phyloP scores from a whole-genome alignment of 1,284 basidiomycete genomes.

The Xanthoconium separans region DNA sequence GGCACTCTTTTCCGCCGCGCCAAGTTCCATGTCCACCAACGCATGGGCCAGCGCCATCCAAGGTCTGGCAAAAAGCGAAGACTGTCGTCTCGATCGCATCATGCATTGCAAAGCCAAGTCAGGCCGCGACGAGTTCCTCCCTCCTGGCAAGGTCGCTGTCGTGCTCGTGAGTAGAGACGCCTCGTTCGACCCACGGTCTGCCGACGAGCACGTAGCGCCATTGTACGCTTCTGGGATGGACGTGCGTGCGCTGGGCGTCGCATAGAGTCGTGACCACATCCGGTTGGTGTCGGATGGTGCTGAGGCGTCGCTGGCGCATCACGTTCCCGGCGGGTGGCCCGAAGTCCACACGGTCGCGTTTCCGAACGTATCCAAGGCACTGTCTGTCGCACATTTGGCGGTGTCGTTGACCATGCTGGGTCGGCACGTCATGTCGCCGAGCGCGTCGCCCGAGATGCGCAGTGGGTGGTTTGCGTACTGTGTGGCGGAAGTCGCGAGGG shows the following conservation, averaged over 20 bases:
- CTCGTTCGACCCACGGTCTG: not conserved
- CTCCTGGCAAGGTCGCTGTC: slow-evolving; percentile 10
- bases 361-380: slow-evolving; percentile 7
- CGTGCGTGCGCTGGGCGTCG: not conserved
- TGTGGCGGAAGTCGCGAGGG: slow-evolving; percentile 9
- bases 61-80: not conserved
- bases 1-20: slow-evolving; percentile 10
- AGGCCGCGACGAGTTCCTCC: slow-evolving; percentile 10
- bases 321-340: slow-evolving; percentile 1
- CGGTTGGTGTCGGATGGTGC: slow-evolving; percentile 7
- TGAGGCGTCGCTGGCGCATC: not conserved
- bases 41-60: slow-evolving; percentile 11
- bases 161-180: slow-evolving; percentile 7
- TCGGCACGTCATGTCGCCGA: slow-evolving; percentile 2
- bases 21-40: slow-evolving; percentile 1
- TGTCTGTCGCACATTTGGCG: slow-evolving; percentile 15
- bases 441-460: not conserved
- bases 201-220: not conserved
- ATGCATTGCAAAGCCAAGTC: slow-evolving; percentile 10
- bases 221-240: not conserved
- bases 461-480: slow-evolving; percentile 16
- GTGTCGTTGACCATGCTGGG: slow-evolving; percentile 8
- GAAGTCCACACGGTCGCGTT: slow-evolving; percentile 11
- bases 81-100: slow-evolving; percentile 14
- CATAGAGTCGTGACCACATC: slow-evolving; percentile 5